These are phyloP conservation scores for Colletotrichum zoysiae DNA, from an alignment of 2,329 filamentous ascomycete species.

Conservation along the genomic window DNA sequence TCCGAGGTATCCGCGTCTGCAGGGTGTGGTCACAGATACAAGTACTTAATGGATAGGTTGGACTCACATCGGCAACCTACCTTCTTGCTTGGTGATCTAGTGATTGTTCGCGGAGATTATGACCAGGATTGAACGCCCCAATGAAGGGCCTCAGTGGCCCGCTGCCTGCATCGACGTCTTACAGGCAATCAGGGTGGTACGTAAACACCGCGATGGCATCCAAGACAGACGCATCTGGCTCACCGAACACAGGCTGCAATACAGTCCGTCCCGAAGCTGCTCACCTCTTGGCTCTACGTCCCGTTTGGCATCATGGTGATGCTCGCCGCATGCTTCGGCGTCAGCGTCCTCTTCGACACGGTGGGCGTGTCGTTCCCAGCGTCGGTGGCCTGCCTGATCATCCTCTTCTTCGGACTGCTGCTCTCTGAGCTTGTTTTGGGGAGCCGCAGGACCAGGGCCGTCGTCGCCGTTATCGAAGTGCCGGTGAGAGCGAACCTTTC, in stretches of 20 bases:
- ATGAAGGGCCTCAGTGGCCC: slow-evolving; percentile 21
- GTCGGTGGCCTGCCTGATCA: slow-evolving; percentile 69
- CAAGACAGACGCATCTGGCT: fast-evolving
- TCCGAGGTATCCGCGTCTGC: not conserved
- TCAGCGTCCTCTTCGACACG: slow-evolving; percentile 58
- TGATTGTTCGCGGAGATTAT: not conserved
- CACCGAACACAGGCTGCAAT: not conserved
- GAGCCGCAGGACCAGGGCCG: slow-evolving; percentile 59
- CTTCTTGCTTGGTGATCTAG: not conserved
- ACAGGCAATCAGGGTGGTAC: slow-evolving; percentile 32
- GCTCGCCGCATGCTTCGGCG: slow-evolving; percentile 58
- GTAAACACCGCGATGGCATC: not conserved
- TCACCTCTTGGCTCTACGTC: slow-evolving; percentile 63
- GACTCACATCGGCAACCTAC: not conserved
- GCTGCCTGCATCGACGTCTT: not conserved
- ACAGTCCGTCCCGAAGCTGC: slow-evolving; percentile 44
- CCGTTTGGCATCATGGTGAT: slow-evolving; percentile 59
- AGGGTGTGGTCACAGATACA: not conserved
- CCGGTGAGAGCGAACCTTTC: slow-evolving; percentile 56
- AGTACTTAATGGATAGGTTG: not conserved
- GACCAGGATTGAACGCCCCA: slow-evolving; percentile 14
- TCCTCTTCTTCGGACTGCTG: slow-evolving; percentile 65
- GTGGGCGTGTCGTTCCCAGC: slow-evolving; percentile 68
- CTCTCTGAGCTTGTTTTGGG: slow-evolving; percentile 61
- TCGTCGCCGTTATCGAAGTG: slow-evolving; percentile 65